phyloP scores from a whole-genome alignment of 2,329 filamentous ascomycete genomes.

The Amesomyces nigricolor region DNA sequence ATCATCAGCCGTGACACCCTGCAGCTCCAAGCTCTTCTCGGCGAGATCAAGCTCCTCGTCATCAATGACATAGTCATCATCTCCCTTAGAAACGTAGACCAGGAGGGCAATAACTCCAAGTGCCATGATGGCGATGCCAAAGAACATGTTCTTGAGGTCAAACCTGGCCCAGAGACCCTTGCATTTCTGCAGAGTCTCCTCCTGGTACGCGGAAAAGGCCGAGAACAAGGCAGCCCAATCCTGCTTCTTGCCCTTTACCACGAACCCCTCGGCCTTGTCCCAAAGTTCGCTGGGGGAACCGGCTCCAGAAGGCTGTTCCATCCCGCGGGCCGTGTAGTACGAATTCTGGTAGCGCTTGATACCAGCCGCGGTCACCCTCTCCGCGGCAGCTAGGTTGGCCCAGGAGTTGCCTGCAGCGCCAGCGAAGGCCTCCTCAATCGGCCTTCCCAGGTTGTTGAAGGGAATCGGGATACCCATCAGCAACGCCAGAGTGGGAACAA shows the following conservation, averaged over 20 bases:
- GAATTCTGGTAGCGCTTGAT: conserved; percentile 84
- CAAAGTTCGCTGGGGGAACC: conserved; percentile 53
- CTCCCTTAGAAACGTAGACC: conserved; percentile 62
- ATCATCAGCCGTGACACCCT: conserved; percentile 31
- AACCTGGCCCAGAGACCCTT: conserved; percentile 88
- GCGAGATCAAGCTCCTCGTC: conserved; percentile 54
- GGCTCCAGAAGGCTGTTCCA: conserved; percentile 54
- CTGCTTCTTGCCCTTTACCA: conserved; percentile 23
- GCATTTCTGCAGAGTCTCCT: conserved; percentile 71
- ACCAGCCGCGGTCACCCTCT: conserved; percentile 72
- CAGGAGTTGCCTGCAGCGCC: conserved; percentile 64
- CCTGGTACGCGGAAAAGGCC: conserved; percentile 68
- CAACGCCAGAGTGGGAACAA: conserved; percentile 86
- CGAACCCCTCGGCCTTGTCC: conserved; percentile 42
- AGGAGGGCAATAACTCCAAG: conserved; percentile 63
- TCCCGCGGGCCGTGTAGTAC: conserved; percentile 68
- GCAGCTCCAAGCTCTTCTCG: conserved; percentile 52
- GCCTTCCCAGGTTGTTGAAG: conserved; percentile 89
- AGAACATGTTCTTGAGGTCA: conserved; percentile 77
- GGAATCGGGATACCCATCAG: conserved; percentile 88
- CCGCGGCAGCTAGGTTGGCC: conserved; percentile 71
- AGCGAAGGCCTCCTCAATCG: conserved; percentile 90
- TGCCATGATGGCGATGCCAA: conserved; percentile 68
- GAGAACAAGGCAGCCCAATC: conserved; percentile 42
- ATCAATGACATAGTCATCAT: conserved; percentile 50